Evolutionary conservation across 2,329 filamentous ascomycete species (phyloP).

Genomic region (Neofusicoccum ribis): DNA sequence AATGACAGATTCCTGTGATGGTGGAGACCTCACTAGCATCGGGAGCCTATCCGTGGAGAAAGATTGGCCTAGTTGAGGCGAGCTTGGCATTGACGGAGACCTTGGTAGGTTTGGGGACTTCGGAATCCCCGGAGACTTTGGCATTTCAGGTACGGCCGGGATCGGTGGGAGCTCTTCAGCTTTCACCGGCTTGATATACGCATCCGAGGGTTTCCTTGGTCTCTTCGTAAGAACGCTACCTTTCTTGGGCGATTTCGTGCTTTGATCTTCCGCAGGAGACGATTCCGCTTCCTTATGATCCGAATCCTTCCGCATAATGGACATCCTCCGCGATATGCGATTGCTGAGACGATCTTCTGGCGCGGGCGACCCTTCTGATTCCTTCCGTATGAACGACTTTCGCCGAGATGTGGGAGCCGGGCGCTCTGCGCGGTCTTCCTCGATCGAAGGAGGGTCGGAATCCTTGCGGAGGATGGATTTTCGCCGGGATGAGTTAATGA

Average conservation of each 20-base stretch:
- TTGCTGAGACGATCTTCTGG: constrained; percentile 18
- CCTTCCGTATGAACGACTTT: constrained; percentile 19
- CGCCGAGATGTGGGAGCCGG: neutral
- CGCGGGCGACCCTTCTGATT: constrained; percentile 20
- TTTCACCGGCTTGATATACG: constrained; percentile 12
- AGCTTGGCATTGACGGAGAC: constrained; percentile 12
- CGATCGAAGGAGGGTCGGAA: constrained; percentile 3
- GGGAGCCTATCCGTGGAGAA: constrained; percentile 52
- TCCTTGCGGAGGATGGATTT: constrained; percentile 21
- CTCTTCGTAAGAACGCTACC: constrained; percentile 34
- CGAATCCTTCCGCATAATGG: constrained; percentile 10
- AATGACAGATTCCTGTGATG: constrained; percentile 37
- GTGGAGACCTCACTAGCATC: constrained; percentile 34
- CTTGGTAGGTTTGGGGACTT: neutral
- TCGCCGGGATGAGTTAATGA: constrained; percentile 12
- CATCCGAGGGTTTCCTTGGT: constrained; percentile 30
- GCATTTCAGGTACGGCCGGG: neutral
- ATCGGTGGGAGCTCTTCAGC: constrained; percentile 11
- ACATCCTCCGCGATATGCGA: constrained; percentile 11
- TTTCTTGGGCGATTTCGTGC: constrained; percentile 21
- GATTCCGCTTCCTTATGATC: constrained; percentile 10
- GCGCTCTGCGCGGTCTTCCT: constrained; percentile 3
- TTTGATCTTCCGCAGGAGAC: neutral
- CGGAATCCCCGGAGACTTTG: neutral
- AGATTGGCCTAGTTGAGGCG: constrained; percentile 35